Conservation (phyloP, 2,329 filamentous ascomycete species). For the Beauveria australis region DNA sequence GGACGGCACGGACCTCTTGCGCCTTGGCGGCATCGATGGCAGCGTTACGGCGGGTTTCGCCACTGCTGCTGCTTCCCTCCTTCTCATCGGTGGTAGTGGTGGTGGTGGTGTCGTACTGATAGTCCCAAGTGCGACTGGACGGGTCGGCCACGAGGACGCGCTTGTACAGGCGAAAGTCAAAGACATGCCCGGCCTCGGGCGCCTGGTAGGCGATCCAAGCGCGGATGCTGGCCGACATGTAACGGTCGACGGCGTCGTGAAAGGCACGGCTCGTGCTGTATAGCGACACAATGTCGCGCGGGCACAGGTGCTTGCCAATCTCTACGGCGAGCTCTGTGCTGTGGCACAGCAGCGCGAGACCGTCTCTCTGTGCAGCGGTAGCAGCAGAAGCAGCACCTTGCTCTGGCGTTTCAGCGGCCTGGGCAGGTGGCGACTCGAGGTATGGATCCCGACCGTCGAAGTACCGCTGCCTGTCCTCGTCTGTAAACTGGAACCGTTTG, state of each 20-base stretch:
- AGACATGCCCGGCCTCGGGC: slow-evolving; percentile 47
- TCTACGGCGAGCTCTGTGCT: slow-evolving; percentile 45
- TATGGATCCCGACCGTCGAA: slow-evolving; percentile 26
- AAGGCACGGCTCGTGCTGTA: slow-evolving; percentile 58
- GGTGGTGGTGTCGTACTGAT: slow-evolving; percentile 14
- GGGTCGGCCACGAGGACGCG: slow-evolving; percentile 54
- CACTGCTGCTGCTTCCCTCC: not conserved
- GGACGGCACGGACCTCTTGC: slow-evolving; percentile 41
- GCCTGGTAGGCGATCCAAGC: slow-evolving; percentile 45
- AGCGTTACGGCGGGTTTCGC: not conserved
- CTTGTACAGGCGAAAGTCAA: slow-evolving; percentile 53
- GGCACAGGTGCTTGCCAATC: slow-evolving; percentile 44
- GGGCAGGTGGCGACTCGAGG: not conserved
- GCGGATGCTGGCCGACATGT: slow-evolving; percentile 51
- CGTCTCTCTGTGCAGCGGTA: slow-evolving; percentile 23
- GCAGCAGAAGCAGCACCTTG: slow-evolving; percentile 12
- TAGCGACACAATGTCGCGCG: slow-evolving; percentile 52
- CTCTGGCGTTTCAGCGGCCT: too few relatives aligned
- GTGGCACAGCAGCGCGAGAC: slow-evolving; percentile 35
- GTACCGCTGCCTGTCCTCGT: slow-evolving; percentile 19
- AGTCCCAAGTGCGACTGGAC: slow-evolving; percentile 31
- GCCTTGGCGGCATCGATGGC: slow-evolving; percentile 6
- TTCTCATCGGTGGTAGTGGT: not conserved
- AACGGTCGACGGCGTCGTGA: slow-evolving; percentile 49
- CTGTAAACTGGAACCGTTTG: slow-evolving; percentile 23